A percentile compares a stretch with the other conserved stretches of the same genome.
phyloP scores from a whole-genome alignment of 1,139 yeast genomes.

The Candida glucosophila region DNA sequence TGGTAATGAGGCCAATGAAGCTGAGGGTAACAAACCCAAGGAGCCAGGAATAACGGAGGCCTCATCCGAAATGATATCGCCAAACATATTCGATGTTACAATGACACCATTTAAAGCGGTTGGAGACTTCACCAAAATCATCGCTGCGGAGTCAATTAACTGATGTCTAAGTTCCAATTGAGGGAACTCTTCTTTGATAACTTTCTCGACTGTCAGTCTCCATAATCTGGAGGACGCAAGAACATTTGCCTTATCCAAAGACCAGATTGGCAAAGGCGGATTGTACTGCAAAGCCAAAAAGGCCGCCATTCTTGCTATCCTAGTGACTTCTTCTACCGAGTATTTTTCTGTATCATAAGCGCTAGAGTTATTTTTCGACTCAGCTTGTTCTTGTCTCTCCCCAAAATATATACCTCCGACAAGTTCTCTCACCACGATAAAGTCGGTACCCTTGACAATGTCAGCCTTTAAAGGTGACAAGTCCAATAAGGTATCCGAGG shows the following conservation, averaged over 20 bases:
- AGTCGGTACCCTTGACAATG: slow-evolving; percentile 81
- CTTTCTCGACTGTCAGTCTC: slow-evolving; percentile 87
- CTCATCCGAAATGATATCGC: slow-evolving; percentile 95
- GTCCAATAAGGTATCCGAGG: slow-evolving; percentile 74
- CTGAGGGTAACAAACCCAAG: slow-evolving; percentile 89
- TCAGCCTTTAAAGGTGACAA: slow-evolving; percentile 83
- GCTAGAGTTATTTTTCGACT: slow-evolving; percentile 48
- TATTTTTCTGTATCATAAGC: slow-evolving; percentile 95
- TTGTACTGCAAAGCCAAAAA: slow-evolving; percentile 86
- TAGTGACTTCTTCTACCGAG: slow-evolving; percentile 80
- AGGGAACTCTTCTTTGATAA: slow-evolving; percentile 83
- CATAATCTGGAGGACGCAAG: slow-evolving; percentile 93
- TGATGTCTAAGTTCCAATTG: slow-evolving; percentile 80
- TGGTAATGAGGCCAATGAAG: slow-evolving; percentile 91
- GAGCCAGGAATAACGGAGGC: slow-evolving; percentile 98
- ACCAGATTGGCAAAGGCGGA: slow-evolving; percentile 94
- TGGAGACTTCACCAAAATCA: slow-evolving; percentile 90
- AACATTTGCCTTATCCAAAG: slow-evolving; percentile 94
- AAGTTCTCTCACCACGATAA: slow-evolving; percentile 87
- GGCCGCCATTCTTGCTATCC: slow-evolving; percentile 98
- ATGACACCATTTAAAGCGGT: slow-evolving; percentile 84
- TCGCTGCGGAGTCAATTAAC: slow-evolving; percentile 96
- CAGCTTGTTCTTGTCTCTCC: slow-evolving; percentile 86
- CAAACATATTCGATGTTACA: slow-evolving; percentile 93
- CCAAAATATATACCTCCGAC: slow-evolving; percentile 99